Conservation (phyloP, 768 basidiomycete genomes). For the Boletellus emodensis region DNA sequence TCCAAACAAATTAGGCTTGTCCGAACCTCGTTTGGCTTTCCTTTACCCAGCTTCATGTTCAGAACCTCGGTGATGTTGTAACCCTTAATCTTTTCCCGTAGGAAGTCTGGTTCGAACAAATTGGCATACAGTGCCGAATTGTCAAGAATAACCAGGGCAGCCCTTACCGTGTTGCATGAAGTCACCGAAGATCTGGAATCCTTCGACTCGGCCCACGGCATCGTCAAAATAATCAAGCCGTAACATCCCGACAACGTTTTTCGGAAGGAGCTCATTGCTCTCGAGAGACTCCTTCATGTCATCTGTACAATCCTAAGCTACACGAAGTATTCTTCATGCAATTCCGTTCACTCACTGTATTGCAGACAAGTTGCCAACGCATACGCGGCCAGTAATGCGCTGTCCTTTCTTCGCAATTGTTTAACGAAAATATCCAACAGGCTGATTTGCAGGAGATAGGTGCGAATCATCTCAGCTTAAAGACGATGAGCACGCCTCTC, state of each 20-base stretch:
- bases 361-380: constrained; percentile 17
- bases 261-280: constrained; percentile 7
- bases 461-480: constrained; percentile 8
- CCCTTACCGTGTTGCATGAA: constrained; percentile 20
- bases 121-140: constrained; percentile 1
- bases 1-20: constrained; percentile 25
- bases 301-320: constrained; percentile 1
- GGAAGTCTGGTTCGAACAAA: constrained; percentile 1
- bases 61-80: constrained; percentile 18
- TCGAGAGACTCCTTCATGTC: constrained; percentile 14
- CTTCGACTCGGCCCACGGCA: constrained; percentile 20
- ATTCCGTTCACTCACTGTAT: constrained; percentile 7
- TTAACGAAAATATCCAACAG: constrained; percentile 12
- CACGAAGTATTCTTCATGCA: background rate
- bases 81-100: constrained; percentile 10
- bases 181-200: constrained; percentile 23
- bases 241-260: constrained; percentile 22
- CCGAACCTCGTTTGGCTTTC: constrained; percentile 11
- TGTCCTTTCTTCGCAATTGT: constrained; percentile 14
- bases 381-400: constrained; percentile 20
- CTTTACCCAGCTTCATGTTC: constrained; percentile 13
- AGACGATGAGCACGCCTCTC: background rate
- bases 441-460: constrained; percentile 3
- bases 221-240: constrained; percentile 24
- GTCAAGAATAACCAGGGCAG: background rate